Base-by-base conservation (phyloP, 2,329 filamentous ascomycete species). In the Geosmithia morbida region DNA sequence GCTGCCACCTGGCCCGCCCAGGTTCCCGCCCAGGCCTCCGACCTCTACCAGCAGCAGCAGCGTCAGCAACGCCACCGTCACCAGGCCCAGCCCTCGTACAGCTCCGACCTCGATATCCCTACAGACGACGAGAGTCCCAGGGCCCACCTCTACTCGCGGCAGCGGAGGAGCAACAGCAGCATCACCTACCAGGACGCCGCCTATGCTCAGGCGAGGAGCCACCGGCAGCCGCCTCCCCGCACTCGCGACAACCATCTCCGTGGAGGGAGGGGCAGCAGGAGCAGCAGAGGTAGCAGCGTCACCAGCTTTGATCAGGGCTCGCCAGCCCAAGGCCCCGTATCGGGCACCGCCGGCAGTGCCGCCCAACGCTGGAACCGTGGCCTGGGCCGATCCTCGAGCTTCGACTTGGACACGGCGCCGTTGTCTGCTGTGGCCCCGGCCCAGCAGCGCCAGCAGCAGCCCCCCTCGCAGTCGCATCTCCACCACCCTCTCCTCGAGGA, bases 141-240 rank as follows among this genome's bases (percentile, higher is more conserved):
- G 49, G 77, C 75, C n/a, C 68, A 67, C 52, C 67, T 68, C 52
- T 57, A 62, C 33, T 72, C 75, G 18, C 71, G 77, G 45, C 76
- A 78, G 14, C 77, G 82, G 50, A 77, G 85, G 49, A 92, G 86
- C 66, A 87, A 88, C 60, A 90, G 85, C 68, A 85, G 81, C 60
- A 86, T 84, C 37, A 81, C 83, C 55, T 77, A 76, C 54, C 76
- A 77, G 54, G 66, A 74, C 10, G 70, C 69, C 42, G 14, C 13
- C 10, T 37, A 37, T 37, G 33, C 33, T 16, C 64, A 81, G 46
- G 71, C 72, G 43, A 74, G 77, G 52, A 75, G 83, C 56, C 81
- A 81, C 58, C 84, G 77, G 61, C 68, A 79, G 56, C 75, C 75
- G 47, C 61, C 67, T 26, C 62, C 66, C 45, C 62, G 69, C 18